A percentile compares a stretch with the other conserved stretches of the same genome.
Evolutionary conservation across 495 filamentous ascomycete species (phyloP).

Genomic region (Bombardia bombarda): DNA sequence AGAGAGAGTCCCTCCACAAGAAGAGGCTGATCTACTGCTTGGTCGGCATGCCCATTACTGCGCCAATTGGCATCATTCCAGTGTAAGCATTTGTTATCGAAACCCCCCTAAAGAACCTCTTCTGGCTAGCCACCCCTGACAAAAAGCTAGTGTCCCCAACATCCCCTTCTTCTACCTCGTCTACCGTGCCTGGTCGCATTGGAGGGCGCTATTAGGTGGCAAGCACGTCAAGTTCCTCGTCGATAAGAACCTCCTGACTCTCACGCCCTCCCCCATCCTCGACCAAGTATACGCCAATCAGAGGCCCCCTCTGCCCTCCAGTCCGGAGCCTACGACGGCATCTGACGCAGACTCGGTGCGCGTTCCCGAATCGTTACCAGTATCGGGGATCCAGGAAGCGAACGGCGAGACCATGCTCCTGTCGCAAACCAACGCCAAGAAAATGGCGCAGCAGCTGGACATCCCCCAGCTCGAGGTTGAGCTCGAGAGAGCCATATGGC

Average conservation of each 20-base stretch:
- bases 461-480: slow-evolving; percentile 81
- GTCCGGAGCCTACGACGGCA: slow-evolving; percentile 18
- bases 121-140: slow-evolving; percentile 4
- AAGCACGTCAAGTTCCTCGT: slow-evolving; percentile 78
- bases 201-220: slow-evolving; percentile 71
- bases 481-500: slow-evolving; percentile 80
- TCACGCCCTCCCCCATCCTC: slow-evolving; percentile 54
- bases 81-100: slow-evolving; percentile 51
- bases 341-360: slow-evolving; percentile 7
- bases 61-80: slow-evolving; percentile 74
- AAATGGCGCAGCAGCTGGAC: slow-evolving; percentile 62
- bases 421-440: slow-evolving; percentile 49
- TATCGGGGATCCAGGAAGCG: slow-evolving; percentile 19
- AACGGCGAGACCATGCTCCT: slow-evolving; percentile 52
- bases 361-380: slow-evolving; percentile 14
- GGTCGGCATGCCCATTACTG: slow-evolving; percentile 72
- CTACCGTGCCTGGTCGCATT: slow-evolving; percentile 68
- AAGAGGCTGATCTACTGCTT: slow-evolving; percentile 72
- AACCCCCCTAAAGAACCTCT: background rate
- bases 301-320: slow-evolving; percentile 19
- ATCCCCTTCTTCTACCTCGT: slow-evolving; percentile 95
- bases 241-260: slow-evolving; percentile 56
- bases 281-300: slow-evolving; percentile 61
- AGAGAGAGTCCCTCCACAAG: slow-evolving; percentile 69
- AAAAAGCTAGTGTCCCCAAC: slow-evolving; percentile 65